These are phyloP conservation scores for Platanthera guangdongensis DNA, from an alignment of 106 monocot genomes.

Conservation along the genomic window DNA sequence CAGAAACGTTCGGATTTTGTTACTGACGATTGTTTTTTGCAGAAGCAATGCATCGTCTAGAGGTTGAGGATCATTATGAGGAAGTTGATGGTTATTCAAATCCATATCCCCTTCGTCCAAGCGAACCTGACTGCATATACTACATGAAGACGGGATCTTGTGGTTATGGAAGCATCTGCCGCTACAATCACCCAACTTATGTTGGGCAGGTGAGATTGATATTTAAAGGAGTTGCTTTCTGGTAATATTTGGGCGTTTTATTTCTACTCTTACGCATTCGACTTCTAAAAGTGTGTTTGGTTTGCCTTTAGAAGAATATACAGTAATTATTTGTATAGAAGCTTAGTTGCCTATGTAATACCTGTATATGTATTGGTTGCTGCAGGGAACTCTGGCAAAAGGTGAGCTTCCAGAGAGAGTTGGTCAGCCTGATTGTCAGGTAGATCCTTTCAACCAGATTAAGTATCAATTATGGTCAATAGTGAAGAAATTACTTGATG, in stretches of 20 bases:
- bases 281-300: background rate
- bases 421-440: constrained; percentile 92
- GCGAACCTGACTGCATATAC: constrained; percentile 64
- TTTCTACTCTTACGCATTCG: background rate
- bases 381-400: constrained; percentile 31
- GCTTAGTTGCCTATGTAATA: background rate
- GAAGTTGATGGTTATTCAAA: constrained; percentile 14
- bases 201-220: constrained; percentile 26
- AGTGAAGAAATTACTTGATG: background rate
- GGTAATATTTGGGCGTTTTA: background rate
- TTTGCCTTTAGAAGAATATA: background rate
- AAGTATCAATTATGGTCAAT: background rate
- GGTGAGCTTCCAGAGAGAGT: constrained; percentile 63
- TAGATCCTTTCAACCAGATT: constrained; percentile 12
- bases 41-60: constrained; percentile 33
- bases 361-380: constrained; percentile 8
- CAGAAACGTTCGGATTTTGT: background rate
- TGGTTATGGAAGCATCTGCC: constrained; percentile 70
- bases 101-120: constrained; percentile 53
- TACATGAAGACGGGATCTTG: constrained; percentile 69
- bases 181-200: constrained; percentile 64
- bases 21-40: constrained; percentile 6
- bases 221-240: background rate
- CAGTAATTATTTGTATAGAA: background rate
- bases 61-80: constrained; percentile 15